These are phyloP conservation scores for Prosopis cineraria DNA, from an alignment of 306 rosid species.

Conservation along the genomic window DNA sequence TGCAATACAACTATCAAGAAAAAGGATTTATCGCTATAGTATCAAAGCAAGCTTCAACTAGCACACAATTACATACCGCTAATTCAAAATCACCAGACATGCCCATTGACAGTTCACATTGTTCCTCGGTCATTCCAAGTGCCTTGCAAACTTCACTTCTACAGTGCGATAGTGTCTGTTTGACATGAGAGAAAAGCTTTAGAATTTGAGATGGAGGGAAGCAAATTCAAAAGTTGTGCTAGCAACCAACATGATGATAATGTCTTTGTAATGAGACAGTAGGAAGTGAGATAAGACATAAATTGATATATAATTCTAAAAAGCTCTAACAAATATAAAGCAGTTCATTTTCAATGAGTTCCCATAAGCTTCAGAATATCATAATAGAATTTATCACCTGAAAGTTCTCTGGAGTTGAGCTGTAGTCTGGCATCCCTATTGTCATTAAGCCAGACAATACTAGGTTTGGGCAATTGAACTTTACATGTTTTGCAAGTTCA, in stretches of 20 bases:
- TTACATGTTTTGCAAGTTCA: slow-evolving; percentile 91
- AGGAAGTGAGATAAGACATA: background rate
- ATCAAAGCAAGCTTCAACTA: background rate
- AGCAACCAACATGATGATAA: slow-evolving; percentile 18
- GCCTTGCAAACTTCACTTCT: slow-evolving; percentile 83
- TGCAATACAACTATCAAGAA: slow-evolving; percentile 11
- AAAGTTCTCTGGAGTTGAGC: slow-evolving; percentile 91
- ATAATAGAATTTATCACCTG: slow-evolving; percentile 53
- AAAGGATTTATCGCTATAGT: background rate
- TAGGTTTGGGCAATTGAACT: slow-evolving; percentile 76
- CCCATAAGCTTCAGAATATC: slow-evolving; percentile 21
- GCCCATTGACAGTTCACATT: slow-evolving; percentile 95
- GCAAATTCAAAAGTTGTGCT: slow-evolving; percentile 17
- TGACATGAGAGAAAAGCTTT: slow-evolving; percentile 34
- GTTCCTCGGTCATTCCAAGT: slow-evolving; percentile 75
- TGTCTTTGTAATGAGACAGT: background rate
- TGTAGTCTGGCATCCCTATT: slow-evolving; percentile 86
- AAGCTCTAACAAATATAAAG: slow-evolving; percentile 9
- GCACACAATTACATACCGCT: slow-evolving; percentile 64
- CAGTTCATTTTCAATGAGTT: slow-evolving; percentile 14
- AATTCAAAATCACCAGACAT: slow-evolving; percentile 91
- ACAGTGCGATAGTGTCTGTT: slow-evolving; percentile 73
- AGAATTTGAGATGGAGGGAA: slow-evolving; percentile 14
- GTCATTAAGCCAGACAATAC: slow-evolving; percentile 92
- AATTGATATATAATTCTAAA: slow-evolving; percentile 8